These are phyloP conservation scores for carrot (Daucus carota) DNA, from an alignment of 129 eudicot genomes.

Conservation along the genomic window DNA sequence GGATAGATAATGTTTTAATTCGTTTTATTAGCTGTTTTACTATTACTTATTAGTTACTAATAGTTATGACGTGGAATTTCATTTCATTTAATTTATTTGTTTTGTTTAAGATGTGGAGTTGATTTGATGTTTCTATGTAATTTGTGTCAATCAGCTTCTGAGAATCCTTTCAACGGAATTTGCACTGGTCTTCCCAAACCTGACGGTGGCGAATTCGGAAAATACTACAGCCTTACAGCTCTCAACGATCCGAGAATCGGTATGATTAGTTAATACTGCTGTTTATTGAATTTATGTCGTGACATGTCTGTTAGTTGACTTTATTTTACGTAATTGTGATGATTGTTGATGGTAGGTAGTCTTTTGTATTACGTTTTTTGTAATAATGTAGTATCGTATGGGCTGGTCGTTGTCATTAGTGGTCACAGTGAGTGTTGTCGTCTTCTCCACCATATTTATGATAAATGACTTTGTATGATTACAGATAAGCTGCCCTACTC, in stretches of 20 bases:
- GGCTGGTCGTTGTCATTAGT: neutral
- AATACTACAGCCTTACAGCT: constrained; percentile 94
- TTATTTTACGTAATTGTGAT: neutral
- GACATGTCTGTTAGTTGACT: neutral
- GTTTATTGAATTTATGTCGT: neutral
- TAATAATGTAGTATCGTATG: neutral
- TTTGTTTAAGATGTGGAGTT: neutral
- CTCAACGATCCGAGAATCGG: constrained; percentile 96
- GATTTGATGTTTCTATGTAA: constrained; percentile 3
- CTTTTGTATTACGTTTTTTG: neutral
- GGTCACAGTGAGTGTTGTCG: neutral
- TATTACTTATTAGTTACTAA: neutral
- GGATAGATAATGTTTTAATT: neutral
- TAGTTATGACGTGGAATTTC: neutral
- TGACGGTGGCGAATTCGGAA: constrained; percentile 96
- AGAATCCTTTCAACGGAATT: constrained; percentile 75
- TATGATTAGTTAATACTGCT: constrained; percentile 18
- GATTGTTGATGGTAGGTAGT: neutral
- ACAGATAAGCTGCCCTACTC: constrained; percentile 94
- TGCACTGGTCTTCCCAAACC: constrained; percentile 88
- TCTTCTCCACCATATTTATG: neutral
- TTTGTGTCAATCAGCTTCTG: constrained; percentile 51
- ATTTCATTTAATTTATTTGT: neutral
- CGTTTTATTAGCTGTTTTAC: neutral
- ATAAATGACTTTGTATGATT: constrained; percentile 9